A percentile compares a stretch with the other conserved stretches of the same genome.
phyloP scores from a whole-genome alignment of 2,329 filamentous ascomycete species.

The Penicillium nordicum region DNA sequence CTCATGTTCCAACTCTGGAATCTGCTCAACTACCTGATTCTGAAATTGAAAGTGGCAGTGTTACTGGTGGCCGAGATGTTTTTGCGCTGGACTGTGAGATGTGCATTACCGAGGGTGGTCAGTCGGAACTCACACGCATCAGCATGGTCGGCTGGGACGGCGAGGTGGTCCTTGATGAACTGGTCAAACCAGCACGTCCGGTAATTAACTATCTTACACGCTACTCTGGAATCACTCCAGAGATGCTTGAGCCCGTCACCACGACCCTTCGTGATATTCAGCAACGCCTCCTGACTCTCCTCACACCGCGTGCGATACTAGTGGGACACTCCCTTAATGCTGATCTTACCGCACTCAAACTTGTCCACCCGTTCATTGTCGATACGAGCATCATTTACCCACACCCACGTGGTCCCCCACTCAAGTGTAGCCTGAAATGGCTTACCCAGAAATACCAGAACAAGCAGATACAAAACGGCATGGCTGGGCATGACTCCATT shows the following conservation, averaged over 20 bases:
- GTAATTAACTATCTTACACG: constrained; percentile 89
- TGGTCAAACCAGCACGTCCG: constrained; percentile 85
- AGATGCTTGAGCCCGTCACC: constrained; percentile 76
- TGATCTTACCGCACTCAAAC: constrained; percentile 71
- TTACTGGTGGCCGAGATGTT: constrained; percentile 76
- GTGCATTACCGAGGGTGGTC: constrained; percentile 79
- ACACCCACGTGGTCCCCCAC: constrained; percentile 80
- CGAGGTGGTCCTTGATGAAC: constrained; percentile 75
- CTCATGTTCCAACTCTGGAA: constrained; percentile 61
- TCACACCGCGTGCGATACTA: constrained; percentile 51
- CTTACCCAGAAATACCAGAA: constrained; percentile 80
- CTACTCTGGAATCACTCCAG: constrained; percentile 87
- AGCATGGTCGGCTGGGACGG: constrained; percentile 86
- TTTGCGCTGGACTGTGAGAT: constrained; percentile 94
- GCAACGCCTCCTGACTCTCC: constrained; percentile 65
- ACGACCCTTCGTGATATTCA: constrained; percentile 85
- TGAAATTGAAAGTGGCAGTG: constrained; percentile 73
- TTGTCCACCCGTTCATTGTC: constrained; percentile 89
- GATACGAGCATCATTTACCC: constrained; percentile 89
- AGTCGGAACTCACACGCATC: constrained; percentile 82
- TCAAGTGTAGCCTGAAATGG: constrained; percentile 89
- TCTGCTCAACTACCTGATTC: constrained; percentile 66
- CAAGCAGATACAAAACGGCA: constrained; percentile 82
- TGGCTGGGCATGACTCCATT: constrained; percentile 79
- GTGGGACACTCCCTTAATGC: constrained; percentile 49